A percentile compares a stretch with the other conserved stretches of the same genome.
These are phyloP conservation scores for Colletotrichum gloeosporioides DNA, from an alignment of 2,329 filamentous ascomycete genomes.

Conservation along the genomic window DNA sequence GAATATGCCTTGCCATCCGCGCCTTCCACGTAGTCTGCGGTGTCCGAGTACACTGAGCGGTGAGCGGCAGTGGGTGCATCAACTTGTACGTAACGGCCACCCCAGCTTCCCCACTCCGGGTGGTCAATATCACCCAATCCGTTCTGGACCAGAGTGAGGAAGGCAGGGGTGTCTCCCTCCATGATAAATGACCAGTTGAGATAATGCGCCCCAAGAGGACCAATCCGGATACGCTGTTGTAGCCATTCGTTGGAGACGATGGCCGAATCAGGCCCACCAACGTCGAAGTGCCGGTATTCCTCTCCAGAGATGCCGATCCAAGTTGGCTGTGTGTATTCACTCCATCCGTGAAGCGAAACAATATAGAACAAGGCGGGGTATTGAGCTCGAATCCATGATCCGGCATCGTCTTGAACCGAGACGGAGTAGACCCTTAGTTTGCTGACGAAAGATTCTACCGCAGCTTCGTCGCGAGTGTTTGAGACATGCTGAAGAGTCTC, in stretches of 20 bases:
- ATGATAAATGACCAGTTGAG: constrained; percentile 54
- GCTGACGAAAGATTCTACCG: constrained; percentile 37
- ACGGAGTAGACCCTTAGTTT: constrained; percentile 59
- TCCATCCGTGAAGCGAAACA: constrained; percentile 58
- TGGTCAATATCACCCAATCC: constrained; percentile 49
- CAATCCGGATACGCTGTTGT: constrained; percentile 56
- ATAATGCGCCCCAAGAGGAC: constrained; percentile 46
- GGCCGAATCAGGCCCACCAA: constrained; percentile 13
- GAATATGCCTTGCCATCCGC: constrained; percentile 29
- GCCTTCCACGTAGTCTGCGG: constrained; percentile 29
- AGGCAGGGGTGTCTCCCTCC: constrained; percentile 57
- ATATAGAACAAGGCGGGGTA: constrained; percentile 63
- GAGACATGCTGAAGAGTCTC: constrained; percentile 48
- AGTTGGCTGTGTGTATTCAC: constrained; percentile 55
- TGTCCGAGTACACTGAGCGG: constrained; percentile 27
- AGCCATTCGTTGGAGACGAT: constrained; percentile 57
- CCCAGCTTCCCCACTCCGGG: constrained; percentile 54
- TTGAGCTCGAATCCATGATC: constrained; percentile 56
- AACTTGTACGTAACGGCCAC: constrained; percentile 44
- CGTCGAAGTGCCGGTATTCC: not conserved
- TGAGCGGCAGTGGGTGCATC: constrained; percentile 13
- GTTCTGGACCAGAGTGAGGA: constrained; percentile 54
- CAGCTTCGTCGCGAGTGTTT: constrained; percentile 30
- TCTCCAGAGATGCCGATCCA: constrained; percentile 58
- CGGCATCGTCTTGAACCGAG: constrained; percentile 64